Evolutionary conservation across 1,284 basidiomycete genomes (phyloP).

Genomic region (Mycena citricolor): DNA sequence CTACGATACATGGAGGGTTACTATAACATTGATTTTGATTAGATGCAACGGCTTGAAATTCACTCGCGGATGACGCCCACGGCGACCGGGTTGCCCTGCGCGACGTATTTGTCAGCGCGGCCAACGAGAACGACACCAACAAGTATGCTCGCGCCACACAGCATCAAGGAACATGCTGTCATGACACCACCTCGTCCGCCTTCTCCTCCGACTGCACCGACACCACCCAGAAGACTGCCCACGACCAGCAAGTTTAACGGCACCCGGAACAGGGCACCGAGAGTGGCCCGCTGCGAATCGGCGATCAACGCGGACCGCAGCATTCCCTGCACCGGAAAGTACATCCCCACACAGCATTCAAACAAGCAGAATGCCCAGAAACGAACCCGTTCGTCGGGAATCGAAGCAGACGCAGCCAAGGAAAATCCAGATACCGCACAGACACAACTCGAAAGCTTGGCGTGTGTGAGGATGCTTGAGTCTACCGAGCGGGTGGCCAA

Average conservation of each 20-base stretch:
- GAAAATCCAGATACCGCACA: slow-evolving; percentile 60
- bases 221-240: slow-evolving; percentile 65
- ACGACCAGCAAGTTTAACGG: slow-evolving; percentile 75
- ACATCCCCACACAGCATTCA: slow-evolving; percentile 76
- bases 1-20: too few species aligned
- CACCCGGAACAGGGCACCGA: slow-evolving; percentile 64
- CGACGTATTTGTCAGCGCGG: too few species aligned
- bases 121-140: slow-evolving; percentile 53
- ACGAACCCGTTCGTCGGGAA: slow-evolving; percentile 45
- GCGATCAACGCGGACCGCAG: slow-evolving; percentile 66
- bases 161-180: slow-evolving; percentile 54
- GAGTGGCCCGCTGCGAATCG: slow-evolving; percentile 73
- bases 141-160: slow-evolving; percentile 60
- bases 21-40: too few species aligned
- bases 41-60: too few species aligned
- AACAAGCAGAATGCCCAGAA: slow-evolving; percentile 76
- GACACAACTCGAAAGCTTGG: slow-evolving; percentile 64
- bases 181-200: slow-evolving; percentile 65
- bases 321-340: slow-evolving; percentile 79
- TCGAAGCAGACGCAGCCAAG: slow-evolving; percentile 52
- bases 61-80: too few species aligned
- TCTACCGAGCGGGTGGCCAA: slow-evolving; percentile 35
- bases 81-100: too few species aligned
- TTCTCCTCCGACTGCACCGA: slow-evolving; percentile 41
- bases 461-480: slow-evolving; percentile 55